These are phyloP conservation scores for Diaporthe velutina DNA, from an alignment of 2,329 filamentous ascomycete genomes.

Conservation along the genomic window DNA sequence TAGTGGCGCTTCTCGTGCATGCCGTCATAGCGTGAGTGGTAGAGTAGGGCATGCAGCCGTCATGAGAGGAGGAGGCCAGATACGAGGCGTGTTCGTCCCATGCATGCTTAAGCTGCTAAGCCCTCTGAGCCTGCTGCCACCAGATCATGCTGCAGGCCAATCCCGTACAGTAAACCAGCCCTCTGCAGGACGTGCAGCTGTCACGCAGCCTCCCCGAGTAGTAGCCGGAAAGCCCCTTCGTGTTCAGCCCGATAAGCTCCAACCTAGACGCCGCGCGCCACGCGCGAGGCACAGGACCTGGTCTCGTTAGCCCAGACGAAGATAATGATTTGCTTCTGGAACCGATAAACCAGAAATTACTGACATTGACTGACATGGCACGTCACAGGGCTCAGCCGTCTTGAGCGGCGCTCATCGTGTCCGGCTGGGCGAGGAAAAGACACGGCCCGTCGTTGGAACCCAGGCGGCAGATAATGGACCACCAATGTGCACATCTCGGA, in stretches of 20 bases:
- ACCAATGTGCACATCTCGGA: background rate
- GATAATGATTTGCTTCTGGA: background rate
- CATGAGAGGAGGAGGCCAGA: slow-evolving; percentile 6
- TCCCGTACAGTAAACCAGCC: background rate
- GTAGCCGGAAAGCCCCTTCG: background rate
- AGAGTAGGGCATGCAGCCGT: slow-evolving; percentile 10
- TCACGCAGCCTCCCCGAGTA: background rate
- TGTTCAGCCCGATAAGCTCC: slow-evolving; percentile 10
- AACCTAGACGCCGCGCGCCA: background rate
- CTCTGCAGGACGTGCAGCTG: slow-evolving; percentile 2
- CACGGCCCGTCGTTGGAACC: background rate
- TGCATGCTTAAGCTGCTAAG: background rate
- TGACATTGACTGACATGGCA: background rate
- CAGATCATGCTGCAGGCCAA: background rate
- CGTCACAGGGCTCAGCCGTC: slow-evolving; percentile 12
- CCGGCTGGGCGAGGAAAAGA: background rate
- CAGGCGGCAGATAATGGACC: background rate
- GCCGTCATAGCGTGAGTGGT: slow-evolving; percentile 19
- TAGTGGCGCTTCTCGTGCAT: background rate
- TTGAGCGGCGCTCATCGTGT: background rate
- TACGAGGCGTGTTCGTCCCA: slow-evolving; percentile 20
- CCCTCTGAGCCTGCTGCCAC: background rate
- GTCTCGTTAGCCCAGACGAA: background rate
- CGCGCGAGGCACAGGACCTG: background rate
- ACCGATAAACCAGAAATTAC: background rate